Percentiles rank a stretch among this genome's conserved stretches.
These are phyloP conservation scores for Trametes pubescens DNA, from an alignment of 1,284 basidiomycete genomes.

Conservation along the genomic window DNA sequence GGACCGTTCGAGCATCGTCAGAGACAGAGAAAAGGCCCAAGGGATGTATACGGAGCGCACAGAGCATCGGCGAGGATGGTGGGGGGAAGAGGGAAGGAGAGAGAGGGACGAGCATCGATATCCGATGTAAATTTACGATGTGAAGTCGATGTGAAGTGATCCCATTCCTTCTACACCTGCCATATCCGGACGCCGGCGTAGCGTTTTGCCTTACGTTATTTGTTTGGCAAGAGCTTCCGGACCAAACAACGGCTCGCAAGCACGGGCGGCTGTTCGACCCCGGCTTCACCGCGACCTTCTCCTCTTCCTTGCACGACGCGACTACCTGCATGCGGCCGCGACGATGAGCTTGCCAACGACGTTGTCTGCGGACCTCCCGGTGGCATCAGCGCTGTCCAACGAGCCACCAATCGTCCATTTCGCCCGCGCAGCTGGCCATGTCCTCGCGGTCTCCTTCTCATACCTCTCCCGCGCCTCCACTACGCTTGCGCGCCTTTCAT, in stretches of 20 bases:
- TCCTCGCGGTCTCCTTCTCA: constrained; percentile 24
- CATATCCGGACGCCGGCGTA: constrained; percentile 25
- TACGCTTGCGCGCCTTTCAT: constrained; percentile 28
- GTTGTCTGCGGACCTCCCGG: background rate
- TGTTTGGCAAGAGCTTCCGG: constrained; percentile 26
- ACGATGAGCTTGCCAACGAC: constrained; percentile 12
- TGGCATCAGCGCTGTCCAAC: constrained; percentile 4
- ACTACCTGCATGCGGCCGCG: background rate
- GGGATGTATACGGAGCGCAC: background rate
- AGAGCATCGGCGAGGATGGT: background rate
- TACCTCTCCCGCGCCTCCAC: constrained; percentile 22
- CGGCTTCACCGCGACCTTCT: background rate
- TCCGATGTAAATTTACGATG: constrained; percentile 26
- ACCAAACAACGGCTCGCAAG: constrained; percentile 23
- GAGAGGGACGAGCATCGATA: constrained; percentile 18
- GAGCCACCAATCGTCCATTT: constrained; percentile 37
- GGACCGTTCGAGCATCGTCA: background rate
- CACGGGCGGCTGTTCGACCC: background rate
- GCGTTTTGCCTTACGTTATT: constrained; percentile 21
- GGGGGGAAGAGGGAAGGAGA: constrained; percentile 8
- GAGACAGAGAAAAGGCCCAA: background rate
- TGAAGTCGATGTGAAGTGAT: constrained; percentile 27
- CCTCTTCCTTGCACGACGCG: background rate
- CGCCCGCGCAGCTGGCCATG: constrained; percentile 26
- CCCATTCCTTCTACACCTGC: constrained; percentile 25